Percentiles rank a stretch among this genome's conserved stretches.
Conservation (phyloP, 2,329 filamentous ascomycete genomes). For the Nemania sp. region DNA sequence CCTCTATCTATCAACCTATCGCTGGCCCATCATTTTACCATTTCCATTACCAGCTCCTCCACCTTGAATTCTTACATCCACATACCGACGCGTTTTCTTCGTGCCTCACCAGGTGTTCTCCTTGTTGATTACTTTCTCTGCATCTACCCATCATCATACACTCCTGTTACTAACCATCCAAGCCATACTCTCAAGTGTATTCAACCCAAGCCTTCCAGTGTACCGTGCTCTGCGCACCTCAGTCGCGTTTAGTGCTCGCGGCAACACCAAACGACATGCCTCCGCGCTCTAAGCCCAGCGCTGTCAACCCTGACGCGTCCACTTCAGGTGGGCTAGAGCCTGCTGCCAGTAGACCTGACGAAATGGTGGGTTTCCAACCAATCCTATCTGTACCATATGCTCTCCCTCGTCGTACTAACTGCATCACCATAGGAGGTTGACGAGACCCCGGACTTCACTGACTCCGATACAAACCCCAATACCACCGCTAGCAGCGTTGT, state of each 20-base stretch:
- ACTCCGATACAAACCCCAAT: conserved; percentile 69
- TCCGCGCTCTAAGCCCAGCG: conserved; percentile 56
- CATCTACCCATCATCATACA: neutral
- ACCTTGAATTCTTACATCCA: conserved; percentile 29
- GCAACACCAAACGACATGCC: conserved; percentile 50
- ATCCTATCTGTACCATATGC: neutral
- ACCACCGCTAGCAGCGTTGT: conserved; percentile 82
- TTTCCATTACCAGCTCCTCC: conserved; percentile 19
- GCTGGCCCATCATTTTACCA: conserved; percentile 26
- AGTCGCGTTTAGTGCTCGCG: conserved; percentile 60
- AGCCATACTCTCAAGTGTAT: conserved; percentile 5
- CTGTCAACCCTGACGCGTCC: conserved; percentile 63
- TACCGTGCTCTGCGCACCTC: conserved; percentile 48
- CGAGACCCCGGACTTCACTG: conserved; percentile 68
- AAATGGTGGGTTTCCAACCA: conserved; percentile 52
- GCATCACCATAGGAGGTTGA: conserved; percentile 57
- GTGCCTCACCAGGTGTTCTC: conserved; percentile 6
- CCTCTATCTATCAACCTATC: conserved; percentile 9
- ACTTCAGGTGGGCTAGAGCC: conserved; percentile 63
- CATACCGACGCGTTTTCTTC: conserved; percentile 26
- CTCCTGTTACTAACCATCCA: neutral
- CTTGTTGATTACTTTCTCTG: neutral
- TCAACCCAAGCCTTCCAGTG: neutral
- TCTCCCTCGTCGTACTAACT: conserved; percentile 11
- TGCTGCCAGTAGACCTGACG: conserved; percentile 46